A percentile compares a stretch with the other conserved stretches of the same genome.
phyloP scores from a whole-genome alignment of 768 basidiomycete genomes.

The Auriscalpium orientale region DNA sequence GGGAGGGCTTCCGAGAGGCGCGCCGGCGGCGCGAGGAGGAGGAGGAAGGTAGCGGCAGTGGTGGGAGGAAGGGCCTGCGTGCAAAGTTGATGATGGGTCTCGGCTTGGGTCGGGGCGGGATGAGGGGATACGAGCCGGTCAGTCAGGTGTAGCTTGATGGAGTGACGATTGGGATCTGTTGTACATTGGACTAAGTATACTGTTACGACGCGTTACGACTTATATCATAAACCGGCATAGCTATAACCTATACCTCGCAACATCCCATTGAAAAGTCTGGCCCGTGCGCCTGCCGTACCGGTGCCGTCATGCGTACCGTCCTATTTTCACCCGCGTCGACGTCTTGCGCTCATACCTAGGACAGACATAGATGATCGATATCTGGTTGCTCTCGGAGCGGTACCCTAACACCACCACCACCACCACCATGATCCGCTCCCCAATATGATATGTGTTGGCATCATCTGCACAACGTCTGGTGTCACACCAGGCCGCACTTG shows the following conservation, averaged over 20 bases:
- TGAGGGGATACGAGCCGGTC: constrained; percentile 58
- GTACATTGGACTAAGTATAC: no score
- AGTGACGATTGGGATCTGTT: not conserved
- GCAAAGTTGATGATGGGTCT: constrained; percentile 52
- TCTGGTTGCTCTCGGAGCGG: no score
- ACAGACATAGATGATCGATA: no score
- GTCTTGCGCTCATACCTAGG: no score
- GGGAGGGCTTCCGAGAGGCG: constrained; percentile 76
- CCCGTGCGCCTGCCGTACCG: no score
- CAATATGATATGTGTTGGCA: not conserved
- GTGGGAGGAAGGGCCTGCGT: constrained; percentile 32
- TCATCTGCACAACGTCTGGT: not conserved
- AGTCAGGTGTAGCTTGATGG: constrained; percentile 38
- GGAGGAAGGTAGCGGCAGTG: constrained; percentile 51
- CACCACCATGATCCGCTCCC: not conserved
- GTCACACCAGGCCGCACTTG: not conserved
- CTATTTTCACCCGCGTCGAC: no score
- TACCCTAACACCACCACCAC: not conserved
- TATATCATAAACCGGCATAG: no score
- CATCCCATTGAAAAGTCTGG: no score
- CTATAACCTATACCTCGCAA: no score
- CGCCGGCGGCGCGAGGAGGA: constrained; percentile 47
- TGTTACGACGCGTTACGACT: no score
- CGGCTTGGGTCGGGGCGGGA: constrained; percentile 40
- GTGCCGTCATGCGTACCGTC: no score